Evolutionary conservation across 2,329 filamentous ascomycete genomes (phyloP).

Genomic region (Fusarium sp.): DNA sequence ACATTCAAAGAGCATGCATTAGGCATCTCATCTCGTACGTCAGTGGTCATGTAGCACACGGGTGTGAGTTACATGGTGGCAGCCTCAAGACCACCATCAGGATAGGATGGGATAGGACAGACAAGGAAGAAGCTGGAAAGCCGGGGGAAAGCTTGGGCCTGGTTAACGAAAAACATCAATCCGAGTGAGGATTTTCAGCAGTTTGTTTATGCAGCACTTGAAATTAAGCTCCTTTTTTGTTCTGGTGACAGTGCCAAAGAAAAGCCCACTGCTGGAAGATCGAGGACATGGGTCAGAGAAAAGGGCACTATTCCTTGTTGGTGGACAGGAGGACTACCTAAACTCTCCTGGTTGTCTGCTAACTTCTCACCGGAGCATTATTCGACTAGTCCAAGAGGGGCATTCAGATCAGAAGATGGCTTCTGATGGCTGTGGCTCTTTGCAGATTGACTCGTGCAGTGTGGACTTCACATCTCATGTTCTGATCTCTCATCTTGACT

Average conservation of each 20-base stretch:
- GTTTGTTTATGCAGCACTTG: conserved; percentile 10
- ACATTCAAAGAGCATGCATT: conserved; percentile 31
- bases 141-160: conserved; percentile 31
- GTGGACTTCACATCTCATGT: not conserved
- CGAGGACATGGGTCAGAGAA: conserved; percentile 25
- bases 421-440: not conserved
- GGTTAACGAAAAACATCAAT: not conserved
- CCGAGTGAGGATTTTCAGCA: conserved; percentile 8
- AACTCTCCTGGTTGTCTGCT: not conserved
- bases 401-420: not conserved
- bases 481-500: conserved; percentile 11
- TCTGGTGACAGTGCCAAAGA: conserved; percentile 16
- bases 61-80: conserved; percentile 23
- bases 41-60: conserved; percentile 24
- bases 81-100: conserved; percentile 9
- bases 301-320: conserved; percentile 24
- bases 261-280: conserved; percentile 21
- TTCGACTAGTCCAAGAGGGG: not conserved
- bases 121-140: conserved; percentile 33
- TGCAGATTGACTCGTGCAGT: not conserved
- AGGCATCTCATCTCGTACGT: conserved; percentile 29
- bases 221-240: conserved; percentile 22
- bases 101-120: not conserved
- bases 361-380: not conserved
- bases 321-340: conserved; percentile 17